Evolutionary conservation across 805 yeast genomes (phyloP).

Genomic region (Ogataea nonfermentans): DNA sequence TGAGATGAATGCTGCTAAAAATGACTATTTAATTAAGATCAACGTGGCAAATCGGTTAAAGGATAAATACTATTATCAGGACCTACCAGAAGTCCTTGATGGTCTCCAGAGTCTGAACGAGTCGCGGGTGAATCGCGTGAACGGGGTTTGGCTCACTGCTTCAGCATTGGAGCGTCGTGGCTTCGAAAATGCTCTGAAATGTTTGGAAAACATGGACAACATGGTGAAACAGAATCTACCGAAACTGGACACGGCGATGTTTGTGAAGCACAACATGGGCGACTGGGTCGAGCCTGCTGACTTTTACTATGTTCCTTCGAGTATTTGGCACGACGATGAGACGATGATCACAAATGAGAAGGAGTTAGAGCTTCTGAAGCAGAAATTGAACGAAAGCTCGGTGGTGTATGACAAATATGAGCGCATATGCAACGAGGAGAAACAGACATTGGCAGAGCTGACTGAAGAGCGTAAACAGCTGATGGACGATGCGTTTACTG

Average conservation of each 20-base stretch:
- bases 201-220: slow-evolving; percentile 45
- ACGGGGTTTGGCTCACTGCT: slow-evolving; percentile 65
- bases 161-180: slow-evolving; percentile 53
- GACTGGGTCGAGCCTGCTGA: slow-evolving; percentile 87
- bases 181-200: slow-evolving; percentile 44
- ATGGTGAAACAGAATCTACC: slow-evolving; percentile 72
- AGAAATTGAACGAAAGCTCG: slow-evolving; percentile 43
- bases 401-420: slow-evolving; percentile 40
- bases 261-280: slow-evolving; percentile 75
- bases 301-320: slow-evolving; percentile 80
- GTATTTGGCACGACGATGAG: slow-evolving; percentile 97
- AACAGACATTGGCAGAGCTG: slow-evolving; percentile 47
- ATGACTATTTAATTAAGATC: slow-evolving; percentile 75
- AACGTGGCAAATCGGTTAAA: slow-evolving; percentile 85
- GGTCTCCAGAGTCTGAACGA: slow-evolving; percentile 82
- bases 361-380: slow-evolving; percentile 56
- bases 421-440: slow-evolving; percentile 44
- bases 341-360: slow-evolving; percentile 55
- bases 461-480: slow-evolving; percentile 35
- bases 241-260: slow-evolving; percentile 81
- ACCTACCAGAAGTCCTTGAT: slow-evolving; percentile 86
- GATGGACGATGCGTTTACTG: slow-evolving; percentile 32
- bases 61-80: slow-evolving; percentile 91
- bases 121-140: slow-evolving; percentile 66
- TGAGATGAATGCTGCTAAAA: slow-evolving; percentile 88